Evolutionary conservation across 768 basidiomycete genomes (phyloP).

Genomic region (Tephrocybe sp.): DNA sequence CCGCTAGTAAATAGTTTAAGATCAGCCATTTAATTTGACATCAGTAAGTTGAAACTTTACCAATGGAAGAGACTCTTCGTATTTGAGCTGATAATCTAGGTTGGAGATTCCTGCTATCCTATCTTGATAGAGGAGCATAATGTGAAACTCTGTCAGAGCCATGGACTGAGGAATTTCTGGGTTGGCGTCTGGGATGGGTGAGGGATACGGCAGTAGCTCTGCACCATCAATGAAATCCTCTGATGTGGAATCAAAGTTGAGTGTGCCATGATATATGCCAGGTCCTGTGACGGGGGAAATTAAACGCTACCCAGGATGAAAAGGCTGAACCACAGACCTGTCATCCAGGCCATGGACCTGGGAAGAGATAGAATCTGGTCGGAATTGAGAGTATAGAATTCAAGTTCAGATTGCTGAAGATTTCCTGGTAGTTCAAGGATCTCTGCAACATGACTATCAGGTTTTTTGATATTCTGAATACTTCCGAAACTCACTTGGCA

Average conservation of each 20-base stretch:
- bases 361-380: slow-evolving; percentile 70
- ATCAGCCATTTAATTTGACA: background rate
- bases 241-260: slow-evolving; percentile 65
- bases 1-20: slow-evolving; percentile 46
- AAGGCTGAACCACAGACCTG: slow-evolving; percentile 46
- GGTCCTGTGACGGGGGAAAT: slow-evolving; percentile 50
- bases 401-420: slow-evolving; percentile 71
- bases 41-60: slow-evolving; percentile 42
- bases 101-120: slow-evolving; percentile 74
- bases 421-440: slow-evolving; percentile 89
- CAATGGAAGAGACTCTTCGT: slow-evolving; percentile 80
- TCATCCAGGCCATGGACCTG: slow-evolving; percentile 86
- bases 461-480: background rate
- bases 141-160: slow-evolving; percentile 89
- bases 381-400: slow-evolving; percentile 72
- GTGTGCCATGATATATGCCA: slow-evolving; percentile 82
- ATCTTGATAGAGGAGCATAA: slow-evolving; percentile 80
- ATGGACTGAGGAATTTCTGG: slow-evolving; percentile 67
- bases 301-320: slow-evolving; percentile 2
- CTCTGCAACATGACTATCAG: slow-evolving; percentile 42
- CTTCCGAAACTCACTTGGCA: slow-evolving; percentile 63
- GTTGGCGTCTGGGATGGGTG: slow-evolving; percentile 26
- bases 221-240: slow-evolving; percentile 79
- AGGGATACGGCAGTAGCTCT: slow-evolving; percentile 77
- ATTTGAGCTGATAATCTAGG: slow-evolving; percentile 76